These are phyloP conservation scores for Phytophthora constricta DNA, from an alignment of 352 stramenopile genomes.

Conservation along the genomic window DNA sequence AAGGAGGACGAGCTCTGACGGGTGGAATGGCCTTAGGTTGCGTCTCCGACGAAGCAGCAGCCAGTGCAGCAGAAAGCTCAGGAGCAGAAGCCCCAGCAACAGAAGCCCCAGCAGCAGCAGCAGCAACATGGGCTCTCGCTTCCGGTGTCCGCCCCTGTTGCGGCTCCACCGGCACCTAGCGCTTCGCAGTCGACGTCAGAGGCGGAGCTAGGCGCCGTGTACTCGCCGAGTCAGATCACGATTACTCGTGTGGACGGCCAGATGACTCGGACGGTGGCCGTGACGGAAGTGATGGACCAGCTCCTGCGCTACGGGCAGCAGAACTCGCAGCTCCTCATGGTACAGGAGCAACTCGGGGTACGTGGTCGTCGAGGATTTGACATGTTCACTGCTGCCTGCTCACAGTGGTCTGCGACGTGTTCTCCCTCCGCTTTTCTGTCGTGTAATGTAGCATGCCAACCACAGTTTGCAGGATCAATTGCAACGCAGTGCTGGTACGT, in stretches of 20 bases:
- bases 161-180: constrained; percentile 8
- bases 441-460: constrained; percentile 58
- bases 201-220: constrained; percentile 58
- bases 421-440: neutral
- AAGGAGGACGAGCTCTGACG: constrained; percentile 10
- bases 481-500: constrained; percentile 63
- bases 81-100: constrained; percentile 13
- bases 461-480: constrained; percentile 72
- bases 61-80: constrained; percentile 15
- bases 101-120: constrained; percentile 22
- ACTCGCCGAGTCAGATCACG: constrained; percentile 72
- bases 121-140: constrained; percentile 19
- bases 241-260: constrained; percentile 78
- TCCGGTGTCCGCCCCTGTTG: neutral
- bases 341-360: constrained; percentile 75
- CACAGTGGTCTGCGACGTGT: constrained; percentile 11
- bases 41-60: constrained; percentile 22
- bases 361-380: constrained; percentile 10
- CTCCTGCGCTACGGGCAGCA: constrained; percentile 71
- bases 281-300: constrained; percentile 86
- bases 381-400: neutral
- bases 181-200: constrained; percentile 33
- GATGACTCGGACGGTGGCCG: constrained; percentile 73
- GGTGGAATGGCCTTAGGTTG: constrained; percentile 9
- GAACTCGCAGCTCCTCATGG: constrained; percentile 64